A percentile compares a stretch with the other conserved stretches of the same genome.
Evolutionary conservation across 2,329 filamentous ascomycete genomes (phyloP).

Genomic region (Juglanconis oblonga): DNA sequence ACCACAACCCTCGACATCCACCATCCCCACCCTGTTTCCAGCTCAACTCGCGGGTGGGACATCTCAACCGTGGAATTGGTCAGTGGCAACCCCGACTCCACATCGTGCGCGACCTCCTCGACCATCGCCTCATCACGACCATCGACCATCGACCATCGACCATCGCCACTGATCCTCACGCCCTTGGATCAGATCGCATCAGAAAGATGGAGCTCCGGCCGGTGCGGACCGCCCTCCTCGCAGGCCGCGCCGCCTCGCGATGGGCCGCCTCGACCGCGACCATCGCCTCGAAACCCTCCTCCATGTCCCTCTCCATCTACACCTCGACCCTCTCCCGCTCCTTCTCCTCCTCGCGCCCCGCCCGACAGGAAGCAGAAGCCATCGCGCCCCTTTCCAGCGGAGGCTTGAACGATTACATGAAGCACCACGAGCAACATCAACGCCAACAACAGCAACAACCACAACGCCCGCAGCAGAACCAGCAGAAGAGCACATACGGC

Average conservation of each 20-base stretch:
- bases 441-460: background rate
- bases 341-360: conserved; percentile 8
- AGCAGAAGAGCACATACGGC: background rate
- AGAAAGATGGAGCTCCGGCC: conserved; percentile 16
- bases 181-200: background rate
- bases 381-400: background rate
- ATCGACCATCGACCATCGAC: background rate
- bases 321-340: background rate
- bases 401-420: conserved; percentile 2
- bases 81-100: background rate
- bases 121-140: background rate
- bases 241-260: conserved; percentile 15
- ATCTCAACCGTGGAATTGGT: background rate
- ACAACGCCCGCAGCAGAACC: background rate
- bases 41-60: background rate
- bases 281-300: background rate
- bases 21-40: background rate
- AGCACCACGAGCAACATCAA: conserved; percentile 2
- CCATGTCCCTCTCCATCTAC: background rate
- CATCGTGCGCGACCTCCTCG: background rate
- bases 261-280: background rate
- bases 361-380: conserved; percentile 11
- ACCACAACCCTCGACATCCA: background rate
- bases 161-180: too few relatives aligned
- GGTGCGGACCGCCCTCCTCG: conserved; percentile 9